These are phyloP conservation scores for Aspergillus tamarii DNA, from an alignment of 2,329 filamentous ascomycete species.

Conservation along the genomic window DNA sequence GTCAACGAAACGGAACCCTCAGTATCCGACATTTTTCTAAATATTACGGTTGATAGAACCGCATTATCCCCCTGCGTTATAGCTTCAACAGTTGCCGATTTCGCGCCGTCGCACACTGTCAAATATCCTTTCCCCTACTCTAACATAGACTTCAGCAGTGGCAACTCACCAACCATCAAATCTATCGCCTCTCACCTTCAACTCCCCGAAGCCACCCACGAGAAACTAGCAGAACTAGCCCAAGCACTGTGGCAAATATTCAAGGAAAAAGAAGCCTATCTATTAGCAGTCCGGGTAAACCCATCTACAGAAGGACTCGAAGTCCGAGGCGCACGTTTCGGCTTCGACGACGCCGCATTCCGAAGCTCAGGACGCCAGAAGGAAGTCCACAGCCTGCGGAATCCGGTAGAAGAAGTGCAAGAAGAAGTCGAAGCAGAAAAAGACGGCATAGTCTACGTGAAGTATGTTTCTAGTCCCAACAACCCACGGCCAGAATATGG, in stretches of 20 bases:
- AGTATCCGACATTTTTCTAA: conserved; percentile 56
- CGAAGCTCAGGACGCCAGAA: conserved; percentile 64
- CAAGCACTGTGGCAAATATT: conserved; percentile 62
- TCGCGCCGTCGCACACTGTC: conserved; percentile 49
- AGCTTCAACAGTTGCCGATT: conserved; percentile 56
- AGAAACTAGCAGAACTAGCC: conserved; percentile 55
- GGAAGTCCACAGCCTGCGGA: conserved; percentile 62
- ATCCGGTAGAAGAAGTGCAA: conserved; percentile 54
- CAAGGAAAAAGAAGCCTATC: conserved; percentile 66
- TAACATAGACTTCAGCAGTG: conserved; percentile 48
- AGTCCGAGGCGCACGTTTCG: conserved; percentile 59
- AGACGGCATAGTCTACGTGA: conserved; percentile 79
- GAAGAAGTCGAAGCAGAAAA: conserved; percentile 66
- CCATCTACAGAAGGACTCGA: conserved; percentile 50
- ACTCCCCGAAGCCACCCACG: conserved; percentile 51
- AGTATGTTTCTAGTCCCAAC: conserved; percentile 40
- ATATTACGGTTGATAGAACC: conserved; percentile 67
- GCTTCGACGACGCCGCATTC: conserved; percentile 72
- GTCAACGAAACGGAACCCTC: conserved; percentile 42
- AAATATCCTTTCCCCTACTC: conserved; percentile 67
- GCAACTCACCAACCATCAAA: conserved; percentile 45
- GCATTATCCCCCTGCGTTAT: conserved; percentile 66
- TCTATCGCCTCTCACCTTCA: conserved; percentile 54
- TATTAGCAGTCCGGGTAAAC: conserved; percentile 57
- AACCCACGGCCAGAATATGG: no score